Evolutionary conservation across 2,329 filamentous ascomycete species (phyloP).

Genomic region (Phaeosphaeria sp.): DNA sequence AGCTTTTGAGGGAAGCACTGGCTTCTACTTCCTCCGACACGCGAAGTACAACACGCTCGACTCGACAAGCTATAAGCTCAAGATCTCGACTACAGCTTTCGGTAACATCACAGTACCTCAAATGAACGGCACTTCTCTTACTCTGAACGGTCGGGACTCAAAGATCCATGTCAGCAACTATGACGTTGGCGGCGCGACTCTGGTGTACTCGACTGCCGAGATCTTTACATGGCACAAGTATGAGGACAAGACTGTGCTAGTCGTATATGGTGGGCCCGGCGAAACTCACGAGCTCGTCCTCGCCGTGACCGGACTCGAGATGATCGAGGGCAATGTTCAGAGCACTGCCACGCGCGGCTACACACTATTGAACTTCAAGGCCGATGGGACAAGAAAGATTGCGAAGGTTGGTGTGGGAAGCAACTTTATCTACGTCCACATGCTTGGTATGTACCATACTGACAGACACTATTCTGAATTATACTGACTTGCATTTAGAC

Average conservation of each 20-base stretch:
- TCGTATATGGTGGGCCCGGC: conserved; percentile 68
- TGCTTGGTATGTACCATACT: conserved; percentile 55
- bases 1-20: conserved; percentile 61
- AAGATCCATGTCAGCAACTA: conserved; percentile 74
- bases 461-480: not conserved
- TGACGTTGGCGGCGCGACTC: conserved; percentile 61
- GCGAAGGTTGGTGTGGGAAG: conserved; percentile 53
- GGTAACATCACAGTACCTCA: conserved; percentile 64
- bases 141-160: conserved; percentile 68
- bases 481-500: conserved; percentile 50
- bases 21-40: conserved; percentile 72
- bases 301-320: conserved; percentile 41
- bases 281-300: conserved; percentile 70
- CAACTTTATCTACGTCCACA: conserved; percentile 60
- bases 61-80: conserved; percentile 68
- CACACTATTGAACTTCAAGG: conserved; percentile 62
- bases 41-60: conserved; percentile 66
- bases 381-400: conserved; percentile 60
- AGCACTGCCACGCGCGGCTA: conserved; percentile 50
- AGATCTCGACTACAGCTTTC: conserved; percentile 65
- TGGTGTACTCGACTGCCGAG: conserved; percentile 74
- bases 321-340: conserved; percentile 52
- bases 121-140: conserved; percentile 60
- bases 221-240: conserved; percentile 73
- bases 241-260: conserved; percentile 62